Base-by-base conservation (phyloP, 1,284 basidiomycete genomes). In the Spongiforma sp. region DNA sequence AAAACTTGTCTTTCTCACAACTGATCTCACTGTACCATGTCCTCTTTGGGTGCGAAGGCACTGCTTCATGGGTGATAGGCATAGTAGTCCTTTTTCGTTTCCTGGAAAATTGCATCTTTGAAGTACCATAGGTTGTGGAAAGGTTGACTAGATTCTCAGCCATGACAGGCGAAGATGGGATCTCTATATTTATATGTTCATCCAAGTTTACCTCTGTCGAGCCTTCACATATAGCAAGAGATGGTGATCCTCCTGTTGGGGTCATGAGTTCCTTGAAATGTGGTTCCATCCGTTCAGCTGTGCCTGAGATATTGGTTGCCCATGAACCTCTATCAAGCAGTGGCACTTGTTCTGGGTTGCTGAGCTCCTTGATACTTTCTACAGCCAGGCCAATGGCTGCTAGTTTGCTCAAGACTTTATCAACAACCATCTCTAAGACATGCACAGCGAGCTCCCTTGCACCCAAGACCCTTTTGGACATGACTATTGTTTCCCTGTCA, bases 301-400 rank as follows among this genome's bases (percentile, higher is more conserved):
- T 24, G 24, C 24, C 43, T 11, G 43, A 19, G n/a, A 46, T 19
- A n/a, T 12, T 24, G n/a, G 19, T 8, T 12, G 17, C 30, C 28
- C 32, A 30, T n/a, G 30, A 52, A 19, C 50, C 50, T 46, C 43
- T 24, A 12, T 24, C 43, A 46, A 24, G 3, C 28, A 39, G 30
- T 33, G 36, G n/a, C 8, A 11, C 55, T 53, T 9, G 36, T 37
- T 59, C 33, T 3, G 17, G 17, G 11, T 21, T 4, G 30, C 60
- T 24, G 19, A 62, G 48, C 55, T 50, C 58, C 34, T 39, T 33
- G 21, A 62, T 28, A 48, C 41, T 62, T 37, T 62, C 56, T 5
- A 19, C 32, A 5, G 56, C 59, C 24, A 62, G 56, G 11, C 61
- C 61, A 10, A 62, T 57, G 43, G 54, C 17, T 9, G 37, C 21